Conservation (phyloP, 306 rosid species). For the Prunus mira region DNA sequence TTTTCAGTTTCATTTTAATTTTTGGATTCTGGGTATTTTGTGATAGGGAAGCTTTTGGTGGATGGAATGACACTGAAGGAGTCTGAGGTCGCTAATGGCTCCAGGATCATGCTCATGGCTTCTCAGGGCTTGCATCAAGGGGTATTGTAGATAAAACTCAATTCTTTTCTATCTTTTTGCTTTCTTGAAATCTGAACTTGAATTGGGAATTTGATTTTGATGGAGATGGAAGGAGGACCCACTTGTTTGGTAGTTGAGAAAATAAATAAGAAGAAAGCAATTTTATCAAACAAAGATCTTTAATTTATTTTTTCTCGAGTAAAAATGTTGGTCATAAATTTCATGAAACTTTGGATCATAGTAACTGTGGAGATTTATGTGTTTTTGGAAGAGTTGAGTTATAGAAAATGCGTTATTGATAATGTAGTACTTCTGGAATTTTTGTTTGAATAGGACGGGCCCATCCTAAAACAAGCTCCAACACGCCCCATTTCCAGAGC, state of each 20-base stretch:
- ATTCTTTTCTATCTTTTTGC: not conserved
- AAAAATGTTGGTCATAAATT: not conserved
- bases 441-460: conserved; percentile 54
- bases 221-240: not conserved
- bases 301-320: not conserved
- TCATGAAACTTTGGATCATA: not conserved
- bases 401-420: not conserved
- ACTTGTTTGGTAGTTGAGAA: not conserved
- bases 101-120: conserved; percentile 91
- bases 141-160: conserved; percentile 35
- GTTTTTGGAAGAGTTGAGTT: not conserved
- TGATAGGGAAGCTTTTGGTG: conserved; percentile 80
- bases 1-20: not conserved
- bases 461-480: conserved; percentile 55
- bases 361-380: not conserved
- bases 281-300: not conserved
- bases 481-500: conserved; percentile 43
- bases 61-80: conserved; percentile 61
- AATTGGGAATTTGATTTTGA: not conserved
- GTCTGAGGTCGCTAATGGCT: conserved; percentile 56
- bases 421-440: conserved; percentile 5
- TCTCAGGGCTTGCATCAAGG: conserved; percentile 95
- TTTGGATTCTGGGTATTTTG: conserved; percentile 19
- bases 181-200: not conserved
- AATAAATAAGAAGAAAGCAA: not conserved